These are phyloP conservation scores for Colletotrichum aenigma DNA, from an alignment of 2,329 filamentous ascomycete genomes.

Conservation along the genomic window DNA sequence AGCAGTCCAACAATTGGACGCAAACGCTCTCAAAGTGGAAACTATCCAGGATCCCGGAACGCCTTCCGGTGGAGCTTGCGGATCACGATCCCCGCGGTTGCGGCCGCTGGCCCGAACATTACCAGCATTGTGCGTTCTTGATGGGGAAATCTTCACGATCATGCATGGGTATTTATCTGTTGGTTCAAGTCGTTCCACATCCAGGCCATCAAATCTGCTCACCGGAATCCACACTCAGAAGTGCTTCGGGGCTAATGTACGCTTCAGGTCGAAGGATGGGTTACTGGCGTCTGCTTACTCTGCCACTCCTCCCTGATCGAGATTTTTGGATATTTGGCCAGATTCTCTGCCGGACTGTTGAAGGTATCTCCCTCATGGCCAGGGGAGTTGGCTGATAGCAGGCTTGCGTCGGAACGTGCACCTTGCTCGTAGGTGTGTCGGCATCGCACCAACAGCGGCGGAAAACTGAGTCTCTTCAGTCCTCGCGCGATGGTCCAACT, in stretches of 20 bases:
- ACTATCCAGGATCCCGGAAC: background rate
- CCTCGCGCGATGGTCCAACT: background rate
- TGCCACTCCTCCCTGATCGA: background rate
- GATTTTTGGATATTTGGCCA: background rate
- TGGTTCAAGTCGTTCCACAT: background rate
- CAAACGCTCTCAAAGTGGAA: background rate
- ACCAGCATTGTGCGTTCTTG: background rate
- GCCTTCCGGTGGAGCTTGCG: background rate
- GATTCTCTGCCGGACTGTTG: background rate
- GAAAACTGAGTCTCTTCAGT: background rate
- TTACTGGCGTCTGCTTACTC: background rate
- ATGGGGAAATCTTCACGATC: background rate
- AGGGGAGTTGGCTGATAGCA: background rate
- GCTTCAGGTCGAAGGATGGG: background rate
- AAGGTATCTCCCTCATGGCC: fast-evolving
- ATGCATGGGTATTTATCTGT: background rate
- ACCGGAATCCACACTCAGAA: background rate
- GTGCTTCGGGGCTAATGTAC: background rate
- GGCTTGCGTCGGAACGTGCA: background rate
- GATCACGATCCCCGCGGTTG: background rate
- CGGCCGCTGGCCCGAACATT: background rate
- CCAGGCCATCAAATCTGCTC: background rate
- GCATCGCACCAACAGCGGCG: background rate
- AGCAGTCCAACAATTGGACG: background rate
- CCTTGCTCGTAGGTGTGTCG: background rate